These are phyloP conservation scores for Lactuca saligna DNA, from an alignment of 129 eudicot species.

Conservation along the genomic window DNA sequence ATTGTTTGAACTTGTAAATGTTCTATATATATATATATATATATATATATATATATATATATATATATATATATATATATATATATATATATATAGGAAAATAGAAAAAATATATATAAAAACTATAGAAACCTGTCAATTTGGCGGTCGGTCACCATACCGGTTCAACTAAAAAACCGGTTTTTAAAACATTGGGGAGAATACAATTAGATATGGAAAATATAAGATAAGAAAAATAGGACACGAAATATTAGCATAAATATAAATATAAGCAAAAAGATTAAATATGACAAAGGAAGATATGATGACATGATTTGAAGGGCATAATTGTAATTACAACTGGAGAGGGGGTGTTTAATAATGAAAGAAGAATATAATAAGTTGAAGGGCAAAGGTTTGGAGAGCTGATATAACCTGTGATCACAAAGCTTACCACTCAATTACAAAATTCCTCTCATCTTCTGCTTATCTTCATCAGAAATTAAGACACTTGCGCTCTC, in stretches of 20 bases:
- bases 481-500: constrained; percentile 34
- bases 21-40: too few species aligned
- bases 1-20: too few species aligned
- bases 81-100: too few species aligned
- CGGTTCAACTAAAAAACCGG: too few species aligned
- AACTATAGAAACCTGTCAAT: too few species aligned
- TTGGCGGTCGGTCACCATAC: too few species aligned
- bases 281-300: neutral
- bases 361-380: constrained; percentile 27
- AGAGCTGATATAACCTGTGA: constrained; percentile 38
- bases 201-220: neutral
- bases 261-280: neutral
- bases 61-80: too few species aligned
- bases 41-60: too few species aligned
- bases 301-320: constrained; percentile 29
- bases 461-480: constrained; percentile 25
- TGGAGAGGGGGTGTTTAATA: constrained; percentile 6
- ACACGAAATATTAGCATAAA: neutral
- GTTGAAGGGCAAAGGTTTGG: constrained; percentile 27
- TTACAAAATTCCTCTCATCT: constrained; percentile 24
- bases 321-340: constrained; percentile 26
- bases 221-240: neutral
- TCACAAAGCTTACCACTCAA: constrained; percentile 32
- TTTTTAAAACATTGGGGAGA: neutral
- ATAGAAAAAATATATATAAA: too few species aligned